Percentiles rank a stretch among this genome's conserved stretches.
These are phyloP conservation scores for Cryptosporidium tyzzeri DNA, from an alignment of 169 alveolate genomes.

Conservation along the genomic window DNA sequence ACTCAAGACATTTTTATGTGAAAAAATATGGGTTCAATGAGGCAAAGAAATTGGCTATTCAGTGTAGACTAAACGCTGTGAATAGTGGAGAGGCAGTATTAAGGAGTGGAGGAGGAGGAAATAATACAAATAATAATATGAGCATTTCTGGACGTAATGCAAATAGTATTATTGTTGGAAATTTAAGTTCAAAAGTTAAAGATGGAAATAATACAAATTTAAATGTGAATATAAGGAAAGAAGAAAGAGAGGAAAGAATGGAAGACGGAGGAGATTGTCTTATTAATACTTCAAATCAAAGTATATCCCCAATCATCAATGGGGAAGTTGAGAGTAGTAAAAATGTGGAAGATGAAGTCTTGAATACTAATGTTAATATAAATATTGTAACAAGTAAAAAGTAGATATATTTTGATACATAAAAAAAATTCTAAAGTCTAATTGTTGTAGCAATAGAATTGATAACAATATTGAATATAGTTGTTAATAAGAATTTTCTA, in stretches of 20 bases:
- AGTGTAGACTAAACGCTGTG: slow-evolving; percentile 77
- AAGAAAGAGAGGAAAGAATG: neutral
- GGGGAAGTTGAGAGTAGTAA: neutral
- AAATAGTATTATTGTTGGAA: neutral
- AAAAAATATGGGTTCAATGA: slow-evolving; percentile 83
- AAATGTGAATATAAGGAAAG: neutral
- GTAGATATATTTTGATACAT: neutral
- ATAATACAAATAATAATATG: neutral
- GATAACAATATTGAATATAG: neutral
- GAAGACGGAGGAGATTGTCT: neutral
- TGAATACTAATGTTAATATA: too few relatives aligned
- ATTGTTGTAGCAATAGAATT: neutral
- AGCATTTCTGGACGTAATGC: neutral
- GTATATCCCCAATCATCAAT: neutral
- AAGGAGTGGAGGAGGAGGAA: slow-evolving; percentile 21
- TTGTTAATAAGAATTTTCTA: neutral
- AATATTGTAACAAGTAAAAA: too few relatives aligned
- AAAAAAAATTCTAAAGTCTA: neutral
- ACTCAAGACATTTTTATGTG: slow-evolving; percentile 79
- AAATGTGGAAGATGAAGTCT: neutral
- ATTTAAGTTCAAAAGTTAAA: neutral
- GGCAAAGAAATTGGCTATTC: slow-evolving; percentile 81
- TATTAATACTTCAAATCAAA: neutral
- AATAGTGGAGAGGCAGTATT: slow-evolving; percentile 73
- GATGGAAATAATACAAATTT: neutral